A percentile compares a stretch with the other conserved stretches of the same genome.
These are phyloP conservation scores for Phialophora macrospora DNA, from an alignment of 2,329 filamentous ascomycete genomes.

Conservation along the genomic window DNA sequence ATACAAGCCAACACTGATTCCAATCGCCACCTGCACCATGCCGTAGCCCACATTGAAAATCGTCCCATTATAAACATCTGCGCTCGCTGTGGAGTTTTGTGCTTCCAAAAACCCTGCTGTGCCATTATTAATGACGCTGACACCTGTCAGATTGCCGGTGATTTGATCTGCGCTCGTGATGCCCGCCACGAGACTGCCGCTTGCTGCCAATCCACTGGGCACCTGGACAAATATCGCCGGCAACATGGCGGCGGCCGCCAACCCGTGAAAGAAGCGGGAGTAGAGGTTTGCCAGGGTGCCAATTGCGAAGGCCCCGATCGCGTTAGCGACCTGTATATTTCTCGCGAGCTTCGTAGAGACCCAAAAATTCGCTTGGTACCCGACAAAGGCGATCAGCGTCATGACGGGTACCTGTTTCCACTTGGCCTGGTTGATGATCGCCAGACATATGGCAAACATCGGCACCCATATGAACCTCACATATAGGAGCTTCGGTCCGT, in stretches of 20 bases:
- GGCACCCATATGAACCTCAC: conserved; percentile 74
- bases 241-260: conserved; percentile 82
- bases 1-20: conserved; percentile 55
- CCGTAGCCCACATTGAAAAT: conserved; percentile 53
- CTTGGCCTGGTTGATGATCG: conserved; percentile 80
- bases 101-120: conserved; percentile 36
- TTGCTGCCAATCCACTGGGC: conserved; percentile 63
- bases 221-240: conserved; percentile 81
- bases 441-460: conserved; percentile 72
- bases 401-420: conserved; percentile 78
- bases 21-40: conserved; percentile 56
- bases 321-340: conserved; percentile 77
- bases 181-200: conserved; percentile 61
- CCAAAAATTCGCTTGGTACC: conserved; percentile 78
- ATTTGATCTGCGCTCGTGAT: conserved; percentile 55
- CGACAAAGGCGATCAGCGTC: conserved; percentile 72
- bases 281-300: conserved; percentile 81
- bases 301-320: conserved; percentile 75
- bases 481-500: conserved; percentile 47
- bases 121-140: conserved; percentile 50
- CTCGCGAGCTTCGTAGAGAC: conserved; percentile 67
- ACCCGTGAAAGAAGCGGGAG: conserved; percentile 71
- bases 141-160: conserved; percentile 49
- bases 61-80: conserved; percentile 40
- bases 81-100: conserved; percentile 24